Conservation (phyloP, 2,329 filamentous ascomycete genomes). For the Aspergillus thermomutatus region DNA sequence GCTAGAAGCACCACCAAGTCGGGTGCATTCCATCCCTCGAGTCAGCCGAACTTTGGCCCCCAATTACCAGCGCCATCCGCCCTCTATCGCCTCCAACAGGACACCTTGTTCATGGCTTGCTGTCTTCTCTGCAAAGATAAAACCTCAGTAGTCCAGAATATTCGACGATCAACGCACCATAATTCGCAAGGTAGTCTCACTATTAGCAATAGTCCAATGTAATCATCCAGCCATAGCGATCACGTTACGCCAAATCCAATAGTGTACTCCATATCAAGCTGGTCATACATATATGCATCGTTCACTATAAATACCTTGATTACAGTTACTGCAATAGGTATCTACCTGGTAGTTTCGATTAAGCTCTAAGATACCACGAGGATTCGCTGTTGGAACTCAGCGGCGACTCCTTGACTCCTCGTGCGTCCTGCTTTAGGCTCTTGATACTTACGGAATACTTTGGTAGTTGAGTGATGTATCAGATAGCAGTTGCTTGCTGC, state of each 20-base stretch:
- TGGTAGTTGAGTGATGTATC: background rate
- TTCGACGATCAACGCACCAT: background rate
- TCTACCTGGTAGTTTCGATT: too few species aligned
- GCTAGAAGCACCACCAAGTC: background rate
- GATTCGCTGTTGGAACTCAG: background rate
- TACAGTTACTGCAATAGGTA: too few species aligned
- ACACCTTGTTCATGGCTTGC: too few species aligned
- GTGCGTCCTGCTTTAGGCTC: background rate
- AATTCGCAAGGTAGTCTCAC: background rate
- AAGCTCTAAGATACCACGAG: background rate
- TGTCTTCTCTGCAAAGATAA: background rate
- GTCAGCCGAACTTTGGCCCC: conserved; percentile 1
- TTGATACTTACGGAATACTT: background rate
- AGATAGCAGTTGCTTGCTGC: background rate
- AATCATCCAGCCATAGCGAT: background rate
- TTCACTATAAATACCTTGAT: background rate
- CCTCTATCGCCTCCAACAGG: too few species aligned
- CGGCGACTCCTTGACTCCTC: background rate
- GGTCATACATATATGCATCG: too few species aligned
- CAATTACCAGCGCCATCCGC: too few species aligned
- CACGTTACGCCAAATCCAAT: background rate
- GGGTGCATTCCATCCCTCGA: conserved; percentile 5
- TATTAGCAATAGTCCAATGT: background rate
- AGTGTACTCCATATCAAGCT: background rate
- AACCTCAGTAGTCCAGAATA: background rate